These are phyloP conservation scores for Dendrobium nobile DNA, from an alignment of 106 monocot genomes.

Conservation along the genomic window DNA sequence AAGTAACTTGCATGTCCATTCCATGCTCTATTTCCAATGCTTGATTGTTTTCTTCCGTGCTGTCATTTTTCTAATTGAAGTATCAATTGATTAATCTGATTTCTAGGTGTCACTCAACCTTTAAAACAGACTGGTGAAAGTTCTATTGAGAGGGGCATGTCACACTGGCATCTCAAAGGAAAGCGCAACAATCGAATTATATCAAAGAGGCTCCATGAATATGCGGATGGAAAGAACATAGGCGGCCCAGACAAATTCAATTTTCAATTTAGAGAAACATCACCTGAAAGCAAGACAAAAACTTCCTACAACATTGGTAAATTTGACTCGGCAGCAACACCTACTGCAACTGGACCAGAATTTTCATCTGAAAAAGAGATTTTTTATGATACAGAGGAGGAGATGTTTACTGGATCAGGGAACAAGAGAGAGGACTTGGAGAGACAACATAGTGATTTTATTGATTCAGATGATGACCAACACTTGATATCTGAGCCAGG, in stretches of 20 bases:
- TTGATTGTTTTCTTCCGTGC: no score
- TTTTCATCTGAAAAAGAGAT: neutral
- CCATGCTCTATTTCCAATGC: no score
- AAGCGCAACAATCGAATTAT: slow-evolving; percentile 61
- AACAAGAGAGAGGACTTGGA: slow-evolving; percentile 19
- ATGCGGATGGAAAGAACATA: slow-evolving; percentile 1
- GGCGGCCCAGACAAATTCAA: neutral
- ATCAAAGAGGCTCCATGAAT: slow-evolving; percentile 24
- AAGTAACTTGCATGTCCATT: no score
- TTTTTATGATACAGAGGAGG: neutral
- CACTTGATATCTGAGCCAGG: slow-evolving; percentile 16
- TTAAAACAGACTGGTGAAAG: neutral
- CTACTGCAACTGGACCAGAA: neutral
- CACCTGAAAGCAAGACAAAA: neutral
- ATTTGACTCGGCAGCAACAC: neutral
- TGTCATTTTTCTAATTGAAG: neutral
- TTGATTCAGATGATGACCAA: slow-evolving; percentile 42
- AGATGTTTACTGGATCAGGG: neutral
- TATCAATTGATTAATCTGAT: neutral
- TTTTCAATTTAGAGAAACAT: neutral
- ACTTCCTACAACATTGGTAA: no score
- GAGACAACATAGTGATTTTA: slow-evolving; percentile 10
- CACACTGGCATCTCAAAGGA: slow-evolving; percentile 78
- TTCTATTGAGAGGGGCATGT: slow-evolving; percentile 31
- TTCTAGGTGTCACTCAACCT: neutral